Percentiles rank a stretch among this genome's conserved stretches.
Conservation (phyloP, 1,139 yeast species). For the Geotrichum citri-aurantii region DNA sequence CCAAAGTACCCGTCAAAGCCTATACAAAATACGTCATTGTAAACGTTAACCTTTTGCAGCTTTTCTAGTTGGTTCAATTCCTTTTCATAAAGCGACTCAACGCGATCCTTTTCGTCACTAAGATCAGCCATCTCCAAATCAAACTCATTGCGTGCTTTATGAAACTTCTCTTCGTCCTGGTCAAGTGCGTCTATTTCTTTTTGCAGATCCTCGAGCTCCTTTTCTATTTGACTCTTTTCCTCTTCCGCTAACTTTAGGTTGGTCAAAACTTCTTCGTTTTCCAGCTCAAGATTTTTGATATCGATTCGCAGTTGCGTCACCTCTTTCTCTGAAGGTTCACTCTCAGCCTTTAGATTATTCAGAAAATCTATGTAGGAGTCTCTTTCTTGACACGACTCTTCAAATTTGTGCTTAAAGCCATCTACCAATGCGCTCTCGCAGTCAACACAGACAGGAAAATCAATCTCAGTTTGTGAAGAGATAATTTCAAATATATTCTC, state of each 20-base stretch:
- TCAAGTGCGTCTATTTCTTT: slow-evolving; percentile 37
- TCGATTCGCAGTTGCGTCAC: slow-evolving; percentile 43
- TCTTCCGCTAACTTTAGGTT: slow-evolving; percentile 26
- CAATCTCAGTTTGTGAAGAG: slow-evolving; percentile 69
- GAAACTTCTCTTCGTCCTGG: slow-evolving; percentile 42
- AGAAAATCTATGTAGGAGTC: slow-evolving; percentile 72
- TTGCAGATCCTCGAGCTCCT: slow-evolving; percentile 37
- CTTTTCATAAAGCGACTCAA: slow-evolving; percentile 55
- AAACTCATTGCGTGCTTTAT: slow-evolving; percentile 46
- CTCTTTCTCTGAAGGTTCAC: slow-evolving; percentile 42
- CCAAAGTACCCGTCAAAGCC: slow-evolving; percentile 81
- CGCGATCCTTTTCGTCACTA: slow-evolving; percentile 50
- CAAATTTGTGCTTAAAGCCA: slow-evolving; percentile 66
- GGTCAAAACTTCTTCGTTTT: slow-evolving; percentile 25
- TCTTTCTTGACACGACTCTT: slow-evolving; percentile 69
- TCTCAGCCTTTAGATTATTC: slow-evolving; percentile 58
- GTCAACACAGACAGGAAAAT: slow-evolving; percentile 82
- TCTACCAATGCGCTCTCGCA: slow-evolving; percentile 66
- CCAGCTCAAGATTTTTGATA: slow-evolving; percentile 33
- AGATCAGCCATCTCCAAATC: slow-evolving; percentile 48
- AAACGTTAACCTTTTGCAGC: slow-evolving; percentile 70
- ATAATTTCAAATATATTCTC: slow-evolving; percentile 61
- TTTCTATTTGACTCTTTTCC: slow-evolving; percentile 30
- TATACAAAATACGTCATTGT: slow-evolving; percentile 73
- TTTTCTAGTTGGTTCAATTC: slow-evolving; percentile 62